Evolutionary conservation across 140 eudicot species (phyloP), one percentile per base, ranked within the genome.

Genomic region (Stevia rebaudiana): DNA sequence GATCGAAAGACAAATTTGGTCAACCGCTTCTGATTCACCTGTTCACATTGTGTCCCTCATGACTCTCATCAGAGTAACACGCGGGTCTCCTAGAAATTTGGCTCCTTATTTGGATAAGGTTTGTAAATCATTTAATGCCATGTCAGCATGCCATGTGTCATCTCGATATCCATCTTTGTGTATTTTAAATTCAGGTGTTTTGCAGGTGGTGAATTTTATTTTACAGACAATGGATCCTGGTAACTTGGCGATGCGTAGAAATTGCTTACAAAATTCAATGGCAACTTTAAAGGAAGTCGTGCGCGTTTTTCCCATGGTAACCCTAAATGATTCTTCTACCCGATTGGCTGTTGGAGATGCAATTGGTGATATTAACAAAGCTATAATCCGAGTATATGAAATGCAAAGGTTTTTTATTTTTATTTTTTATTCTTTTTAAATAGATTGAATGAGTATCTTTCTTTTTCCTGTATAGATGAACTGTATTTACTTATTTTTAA

Each of bases 21-120:
- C 97, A 21, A 94, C 97, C 28, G 96, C 99, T 16, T 94, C 99
- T 74, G 99, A 94, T 78, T 94, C 97, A 68, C 99, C 99, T 37
- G 96, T 94, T 79, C 99, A 94, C 71, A 76, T 78, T 30, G 94
- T 83, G 16, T 74, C 97, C 8, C 95, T 94, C 49, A 80, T 75
- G 87, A 84, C 92, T 54, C 83, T 94, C 58, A 76, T 83, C 41
- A 83, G 97, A 77, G 87, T 94, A 23, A 25, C 84, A 21, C 97
- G 99, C 68, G 95, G 95, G 76, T 94, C 94, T 72, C 95, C 99
- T 47, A 79, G 95, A 74, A 85, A 79, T 81, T 81, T 94, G 73
- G 94, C 88, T 62, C 90, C 83, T 64, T 80, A 83, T 66, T 89
- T 94, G 46, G 95, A 85, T 68, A 94, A 88, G 97, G 99, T 94